Conservation (phyloP, 192 early-diverging fungal species). For the Coemansia sp. region DNA sequence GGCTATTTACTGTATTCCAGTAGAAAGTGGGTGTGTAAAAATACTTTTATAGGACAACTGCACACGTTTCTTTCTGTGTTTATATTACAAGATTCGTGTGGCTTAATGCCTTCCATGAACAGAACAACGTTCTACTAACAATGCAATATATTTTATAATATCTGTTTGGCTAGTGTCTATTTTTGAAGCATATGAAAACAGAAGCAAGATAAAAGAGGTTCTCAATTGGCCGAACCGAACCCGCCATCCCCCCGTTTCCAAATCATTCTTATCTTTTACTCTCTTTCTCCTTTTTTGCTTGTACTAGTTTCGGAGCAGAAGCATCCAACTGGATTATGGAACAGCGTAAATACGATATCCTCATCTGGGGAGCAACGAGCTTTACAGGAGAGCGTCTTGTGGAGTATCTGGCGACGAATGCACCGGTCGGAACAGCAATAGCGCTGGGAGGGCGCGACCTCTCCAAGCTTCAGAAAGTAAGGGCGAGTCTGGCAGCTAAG, state of each 20-base stretch:
- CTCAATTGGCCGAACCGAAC: neutral
- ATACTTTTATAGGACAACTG: no score
- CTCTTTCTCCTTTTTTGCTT: neutral
- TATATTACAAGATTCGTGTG: no score
- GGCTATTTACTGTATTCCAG: no score
- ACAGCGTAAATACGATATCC: slow-evolving; percentile 58
- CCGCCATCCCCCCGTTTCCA: neutral
- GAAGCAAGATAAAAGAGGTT: neutral
- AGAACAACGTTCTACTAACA: no score
- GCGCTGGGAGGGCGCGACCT: slow-evolving; percentile 79
- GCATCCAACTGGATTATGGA: slow-evolving; percentile 16
- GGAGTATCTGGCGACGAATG: slow-evolving; percentile 62
- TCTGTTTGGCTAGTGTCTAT: neutral
- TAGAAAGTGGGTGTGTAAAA: no score
- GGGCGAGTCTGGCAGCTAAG: slow-evolving; percentile 55
- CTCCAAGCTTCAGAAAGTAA: slow-evolving; percentile 65
- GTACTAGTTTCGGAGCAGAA: neutral
- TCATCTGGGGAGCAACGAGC: slow-evolving; percentile 79
- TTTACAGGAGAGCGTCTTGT: slow-evolving; percentile 78
- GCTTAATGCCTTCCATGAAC: no score
- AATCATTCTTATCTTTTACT: neutral
- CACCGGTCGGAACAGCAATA: slow-evolving; percentile 58
- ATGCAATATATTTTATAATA: no score
- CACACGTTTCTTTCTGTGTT: no score
- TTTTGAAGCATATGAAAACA: neutral